Evolutionary conservation across 2,329 filamentous ascomycete genomes (phyloP), one percentile per base, ranked within the genome.

Genomic region (Chaetomiaceae sp.): DNA sequence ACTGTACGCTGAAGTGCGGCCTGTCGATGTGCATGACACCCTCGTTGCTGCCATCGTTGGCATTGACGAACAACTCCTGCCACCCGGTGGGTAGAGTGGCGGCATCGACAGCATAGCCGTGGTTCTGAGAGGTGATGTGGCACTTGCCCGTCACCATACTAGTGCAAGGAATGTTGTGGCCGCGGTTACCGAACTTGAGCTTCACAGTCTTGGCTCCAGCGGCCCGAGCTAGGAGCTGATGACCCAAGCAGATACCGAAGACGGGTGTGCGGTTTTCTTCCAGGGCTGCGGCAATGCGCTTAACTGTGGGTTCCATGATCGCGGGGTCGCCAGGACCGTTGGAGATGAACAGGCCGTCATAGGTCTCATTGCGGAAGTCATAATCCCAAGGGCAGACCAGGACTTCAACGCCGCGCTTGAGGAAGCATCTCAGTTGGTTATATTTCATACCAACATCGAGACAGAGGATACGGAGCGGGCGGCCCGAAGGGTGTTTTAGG

Each of bases 121-220:
- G 94, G 72, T 99, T 99, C 73, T 99, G 94, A 9, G 94, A 97
- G 36, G 94, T 99, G 68, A 99, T 99, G 74, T 99, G 92, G 71
- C 94, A 99, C 74, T 90, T 90, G 63, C 94, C 94, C 40, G 92
- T 95, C 61, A 97, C 78, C 80, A 96, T 81, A 74, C 88, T 96
- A 10, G 92, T 97, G 78, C 91, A 96, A 40, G 94, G 94, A 66
- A 99, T 97, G 75, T 99, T 99, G 78, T 95, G 90, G 38, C 92
- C 94, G 66, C 94, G 89, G 76, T 99, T 99, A 75, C 94, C 94
- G 66, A 96, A 99, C 80, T 97, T 97, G 90, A 99, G 95, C 79
- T 99, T 99, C 65, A 80, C 73, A 0, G 94, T 85, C 57, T 80
- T 79, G n/a, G 74, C 79, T 5, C 84, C 87, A 53, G 90, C 67